Evolutionary conservation across 306 rosid species (phyloP).

Genomic region (Glycyrrhiza uralensis): DNA sequence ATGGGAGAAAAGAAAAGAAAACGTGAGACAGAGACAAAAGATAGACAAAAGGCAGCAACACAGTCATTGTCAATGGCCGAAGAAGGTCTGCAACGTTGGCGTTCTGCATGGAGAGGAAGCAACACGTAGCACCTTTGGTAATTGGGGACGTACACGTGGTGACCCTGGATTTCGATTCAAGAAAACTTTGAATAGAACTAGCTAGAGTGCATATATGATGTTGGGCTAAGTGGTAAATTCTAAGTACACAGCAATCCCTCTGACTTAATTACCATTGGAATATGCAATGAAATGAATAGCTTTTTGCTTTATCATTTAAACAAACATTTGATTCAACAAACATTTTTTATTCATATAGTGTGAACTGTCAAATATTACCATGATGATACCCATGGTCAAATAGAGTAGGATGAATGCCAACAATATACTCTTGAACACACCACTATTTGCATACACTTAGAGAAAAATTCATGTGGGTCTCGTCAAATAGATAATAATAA

Average conservation of each 20-base stretch:
- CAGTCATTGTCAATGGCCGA: not conserved
- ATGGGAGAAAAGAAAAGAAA: not conserved
- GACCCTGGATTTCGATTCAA: not conserved
- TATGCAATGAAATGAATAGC: not conserved
- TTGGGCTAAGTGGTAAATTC: too few relatives aligned
- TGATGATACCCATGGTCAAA: too few relatives aligned
- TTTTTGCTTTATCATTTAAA: not conserved
- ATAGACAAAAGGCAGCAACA: not conserved
- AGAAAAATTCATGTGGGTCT: too few relatives aligned
- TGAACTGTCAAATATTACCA: not conserved
- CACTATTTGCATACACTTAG: too few relatives aligned
- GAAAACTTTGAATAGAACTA: not conserved
- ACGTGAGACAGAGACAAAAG: not conserved
- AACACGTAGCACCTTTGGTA: conserved; percentile 16
- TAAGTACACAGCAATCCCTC: too few relatives aligned
- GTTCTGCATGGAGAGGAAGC: conserved; percentile 1
- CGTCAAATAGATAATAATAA: too few relatives aligned
- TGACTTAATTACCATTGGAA: not conserved
- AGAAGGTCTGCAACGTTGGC: not conserved
- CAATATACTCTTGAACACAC: too few relatives aligned
- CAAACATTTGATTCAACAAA: not conserved
- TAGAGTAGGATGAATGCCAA: too few relatives aligned
- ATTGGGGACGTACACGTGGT: not conserved
- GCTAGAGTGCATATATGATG: too few relatives aligned
- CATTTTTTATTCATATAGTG: not conserved